Evolutionary conservation across 2,329 filamentous ascomycete genomes (phyloP).

Genomic region (Penicillium sp.): DNA sequence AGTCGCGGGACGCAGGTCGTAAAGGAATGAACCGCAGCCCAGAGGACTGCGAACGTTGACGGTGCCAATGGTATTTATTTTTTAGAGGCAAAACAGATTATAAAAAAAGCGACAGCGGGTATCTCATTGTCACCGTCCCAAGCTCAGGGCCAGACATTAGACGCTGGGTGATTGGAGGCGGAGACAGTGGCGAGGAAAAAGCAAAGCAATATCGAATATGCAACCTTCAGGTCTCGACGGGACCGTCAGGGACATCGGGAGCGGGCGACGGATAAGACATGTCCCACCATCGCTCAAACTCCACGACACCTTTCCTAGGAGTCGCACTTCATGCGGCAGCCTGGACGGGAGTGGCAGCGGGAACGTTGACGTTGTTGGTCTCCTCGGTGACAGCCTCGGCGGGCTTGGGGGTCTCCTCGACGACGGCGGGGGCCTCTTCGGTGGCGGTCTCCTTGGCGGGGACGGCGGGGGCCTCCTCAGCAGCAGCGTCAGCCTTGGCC

Average conservation of each 20-base stretch:
- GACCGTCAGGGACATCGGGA: constrained; percentile 24
- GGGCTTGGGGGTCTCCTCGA: constrained; percentile 25
- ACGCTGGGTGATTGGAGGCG: constrained; percentile 7
- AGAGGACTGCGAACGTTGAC: constrained; percentile 8
- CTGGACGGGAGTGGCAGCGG: constrained; percentile 39
- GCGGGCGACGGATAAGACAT: constrained; percentile 29
- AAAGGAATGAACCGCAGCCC: constrained; percentile 31
- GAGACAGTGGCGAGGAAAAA: constrained; percentile 32
- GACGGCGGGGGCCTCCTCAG: constrained; percentile 24
- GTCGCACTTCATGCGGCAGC: constrained; percentile 42
- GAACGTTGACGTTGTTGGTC: constrained; percentile 34
- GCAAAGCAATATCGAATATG: constrained; percentile 20
- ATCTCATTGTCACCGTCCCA: constrained; percentile 33
- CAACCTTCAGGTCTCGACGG: constrained; percentile 16
- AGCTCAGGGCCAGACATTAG: constrained; percentile 9
- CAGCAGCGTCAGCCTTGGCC: constrained; percentile 32
- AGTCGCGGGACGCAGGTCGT: constrained; percentile 35
- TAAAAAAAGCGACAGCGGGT: constrained; percentile 25
- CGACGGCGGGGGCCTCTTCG: constrained; percentile 20
- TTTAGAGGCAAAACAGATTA: constrained; percentile 16
- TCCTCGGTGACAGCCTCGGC: constrained; percentile 31
- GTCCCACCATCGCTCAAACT: constrained; percentile 45
- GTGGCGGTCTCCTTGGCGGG: constrained; percentile 25
- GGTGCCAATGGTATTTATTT: constrained; percentile 16
- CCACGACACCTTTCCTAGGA: constrained; percentile 32